These are phyloP conservation scores for Epichloe gansuensis DNA, from an alignment of 2,329 filamentous ascomycete species.

Conservation along the genomic window DNA sequence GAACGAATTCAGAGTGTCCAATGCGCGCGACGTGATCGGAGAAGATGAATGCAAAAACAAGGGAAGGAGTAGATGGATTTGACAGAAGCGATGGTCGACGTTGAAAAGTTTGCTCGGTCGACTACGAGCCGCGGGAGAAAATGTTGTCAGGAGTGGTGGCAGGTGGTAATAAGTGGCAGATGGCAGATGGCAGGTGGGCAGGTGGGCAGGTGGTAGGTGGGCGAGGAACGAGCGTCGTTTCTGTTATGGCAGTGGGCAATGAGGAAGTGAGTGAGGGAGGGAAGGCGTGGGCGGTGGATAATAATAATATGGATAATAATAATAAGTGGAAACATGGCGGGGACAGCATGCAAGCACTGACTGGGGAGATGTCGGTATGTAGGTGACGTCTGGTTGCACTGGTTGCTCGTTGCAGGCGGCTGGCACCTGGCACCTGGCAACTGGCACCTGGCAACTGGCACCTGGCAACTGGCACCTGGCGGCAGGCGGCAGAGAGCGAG, in stretches of 20 bases:
- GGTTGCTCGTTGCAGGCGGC: not conserved
- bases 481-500: not conserved
- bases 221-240: not conserved
- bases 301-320: not conserved
- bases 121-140: no score
- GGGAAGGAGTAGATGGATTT: not conserved
- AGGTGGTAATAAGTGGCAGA: not conserved
- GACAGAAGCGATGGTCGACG: not conserved
- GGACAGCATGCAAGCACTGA: not conserved
- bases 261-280: conserved; percentile 1
- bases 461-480: not conserved
- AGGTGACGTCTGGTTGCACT: not conserved
- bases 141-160: not conserved
- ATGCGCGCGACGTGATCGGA: not conserved
- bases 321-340: not conserved
- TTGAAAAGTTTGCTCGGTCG: no score
- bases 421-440: not conserved
- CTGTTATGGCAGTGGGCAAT: not conserved
- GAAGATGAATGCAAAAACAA: not conserved
- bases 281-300: not conserved
- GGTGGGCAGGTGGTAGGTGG: no score
- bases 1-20: no score
- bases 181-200: not conserved
- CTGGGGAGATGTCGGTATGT: not conserved
- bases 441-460: not conserved